Evolutionary conservation across 2,329 filamentous ascomycete species (phyloP), one percentile per base, ranked within the genome.

Genomic region (Neonectria hederae): DNA sequence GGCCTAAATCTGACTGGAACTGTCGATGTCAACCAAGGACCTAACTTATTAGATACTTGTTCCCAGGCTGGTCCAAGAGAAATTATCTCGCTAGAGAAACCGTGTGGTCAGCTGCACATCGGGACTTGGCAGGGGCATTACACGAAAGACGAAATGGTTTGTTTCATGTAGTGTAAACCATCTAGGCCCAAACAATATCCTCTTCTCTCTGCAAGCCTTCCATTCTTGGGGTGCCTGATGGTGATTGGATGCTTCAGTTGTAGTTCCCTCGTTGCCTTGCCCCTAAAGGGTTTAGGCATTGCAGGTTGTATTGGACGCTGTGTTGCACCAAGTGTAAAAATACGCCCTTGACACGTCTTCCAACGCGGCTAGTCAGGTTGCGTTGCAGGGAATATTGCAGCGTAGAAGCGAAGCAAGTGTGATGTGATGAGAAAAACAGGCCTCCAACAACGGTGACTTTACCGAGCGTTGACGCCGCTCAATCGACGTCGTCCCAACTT

Each of bases 321-420:
- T 17, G 35, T 17, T 14, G 14, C 35, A n/a, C 35, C 17, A 38
- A n/a, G 6, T 38, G 35, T 38, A 38, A 17, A n/a, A 17, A 38
- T 17, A 4, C 5, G 4, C 35, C 6, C 35, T 38, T 5, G 35
- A 17, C 35, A 38, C 35, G 14, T 38, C 35, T 38, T 38, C 35
- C 35, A 17, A 17, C n/a, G 10, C 30, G 35, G 35, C n/a, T 61
- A 54, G 21, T 28, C 45, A 22, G 30, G 38, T 52, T 30, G 65
- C 48, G 38, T n/a, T 38, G 35, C 35, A 17, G 13, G 35, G 14
- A 14, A 14, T 1, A 38, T 17, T 38, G 35, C 13, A 17, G 1
- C 14, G 5, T 7, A 38, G n/a, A 38, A 14, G 13, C 2, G 14
- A 38, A 7, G 35, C 13, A 38, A n/a, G 14, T 38, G 35, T 38